These are phyloP conservation scores for Talaromyces sp. DNA, from an alignment of 2,329 filamentous ascomycete genomes.

Conservation along the genomic window DNA sequence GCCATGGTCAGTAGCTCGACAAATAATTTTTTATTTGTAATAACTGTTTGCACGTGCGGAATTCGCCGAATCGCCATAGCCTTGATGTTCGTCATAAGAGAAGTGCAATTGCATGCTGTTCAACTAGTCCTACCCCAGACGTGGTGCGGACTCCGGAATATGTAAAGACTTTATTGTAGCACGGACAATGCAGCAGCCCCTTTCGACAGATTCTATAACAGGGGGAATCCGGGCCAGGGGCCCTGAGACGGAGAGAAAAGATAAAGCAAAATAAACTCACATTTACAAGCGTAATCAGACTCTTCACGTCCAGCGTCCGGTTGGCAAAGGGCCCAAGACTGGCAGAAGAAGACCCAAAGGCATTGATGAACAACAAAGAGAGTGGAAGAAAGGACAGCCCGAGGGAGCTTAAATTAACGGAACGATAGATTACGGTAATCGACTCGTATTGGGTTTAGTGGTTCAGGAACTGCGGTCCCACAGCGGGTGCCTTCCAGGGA, in stretches of 20 bases:
- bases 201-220: constrained; percentile 1
- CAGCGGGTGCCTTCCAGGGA: too few species aligned
- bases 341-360: background rate
- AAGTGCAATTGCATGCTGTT: background rate
- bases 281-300: background rate
- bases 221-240: background rate
- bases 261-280: background rate
- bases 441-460: background rate
- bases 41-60: background rate
- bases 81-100: background rate
- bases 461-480: background rate
- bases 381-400: background rate
- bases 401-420: background rate
- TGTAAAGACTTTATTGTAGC: background rate
- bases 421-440: constrained; percentile 2
- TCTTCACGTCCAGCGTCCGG: background rate
- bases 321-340: constrained; percentile 1
- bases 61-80: background rate
- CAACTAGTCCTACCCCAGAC: background rate
- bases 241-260: background rate
- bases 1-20: constrained; percentile 1
- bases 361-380: background rate
- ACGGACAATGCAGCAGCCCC: constrained; percentile 5
- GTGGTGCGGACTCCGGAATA: background rate
- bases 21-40: background rate